Evolutionary conservation across 2,329 filamentous ascomycete species (phyloP), one percentile per base, ranked within the genome.

Genomic region (Verticillium isaacii): DNA sequence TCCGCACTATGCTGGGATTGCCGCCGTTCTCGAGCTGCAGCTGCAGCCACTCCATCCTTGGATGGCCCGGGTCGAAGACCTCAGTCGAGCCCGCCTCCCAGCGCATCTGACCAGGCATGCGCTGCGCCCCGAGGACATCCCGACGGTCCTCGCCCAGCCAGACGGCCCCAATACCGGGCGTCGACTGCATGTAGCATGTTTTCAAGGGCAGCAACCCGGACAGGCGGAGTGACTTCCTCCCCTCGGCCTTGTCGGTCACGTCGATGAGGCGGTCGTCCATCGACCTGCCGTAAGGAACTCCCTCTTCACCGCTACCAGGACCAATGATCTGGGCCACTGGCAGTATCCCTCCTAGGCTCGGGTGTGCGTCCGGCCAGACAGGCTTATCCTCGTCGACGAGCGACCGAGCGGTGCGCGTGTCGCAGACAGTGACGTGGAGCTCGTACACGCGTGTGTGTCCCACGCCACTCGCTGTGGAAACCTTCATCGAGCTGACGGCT

Each of bases 141-240:
- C 74, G 71, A 23, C 79, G 71, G 61, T 78, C 73, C 61, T 78
- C 75, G 17, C 79, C 79, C 41, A 81, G 59, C 71, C 75, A 79
- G 11, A 81, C 41, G 19, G 66, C 63, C 41, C 66, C 67, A 54
- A 66, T 69, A 1, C 71, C 73, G 0, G 80, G 79, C 7, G 75
- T 75, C n/a, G 71, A 72, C 23, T 75, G 73, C 23, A 77, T 59
- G 65, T 82, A 82, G 64, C 73, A 77, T 6, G 70, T 70, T 23
- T 76, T 70, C 64, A 80, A 79, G 11, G 79, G 78, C 29, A 81
- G 45, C 57, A 80, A 66, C 6, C 78, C 78, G 32, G 74, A 77
- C 4, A 81, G 71, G 1, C 78, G 74, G 17, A 72, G 64, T 2
- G 64, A 59, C 45, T 60, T 64, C 25, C 58, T 55, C 17, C 64